Conservation (phyloP, 371 early-diverging fungal genomes). For the Apophysomyces sp. region DNA sequence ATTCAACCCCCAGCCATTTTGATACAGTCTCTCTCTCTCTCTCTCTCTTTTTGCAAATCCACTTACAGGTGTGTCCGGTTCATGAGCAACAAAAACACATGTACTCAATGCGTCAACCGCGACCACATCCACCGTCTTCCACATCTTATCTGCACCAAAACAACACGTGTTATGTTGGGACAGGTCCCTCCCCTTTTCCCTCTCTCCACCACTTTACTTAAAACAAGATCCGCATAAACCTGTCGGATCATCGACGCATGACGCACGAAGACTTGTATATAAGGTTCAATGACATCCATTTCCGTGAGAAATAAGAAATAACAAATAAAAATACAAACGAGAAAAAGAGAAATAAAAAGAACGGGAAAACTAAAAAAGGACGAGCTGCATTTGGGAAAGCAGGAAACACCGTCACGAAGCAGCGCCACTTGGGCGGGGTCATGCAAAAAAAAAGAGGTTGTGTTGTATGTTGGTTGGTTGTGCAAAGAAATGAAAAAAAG, state of each 20-base stretch:
- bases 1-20: no score
- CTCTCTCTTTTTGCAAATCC: no score
- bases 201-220: constrained; percentile 4
- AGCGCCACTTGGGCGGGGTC: no score
- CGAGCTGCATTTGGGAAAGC: neutral
- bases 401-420: neutral
- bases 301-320: no score
- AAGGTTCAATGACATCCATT: constrained; percentile 1
- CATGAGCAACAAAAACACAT: constrained; percentile 21
- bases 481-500: constrained; percentile 5
- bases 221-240: constrained; percentile 5
- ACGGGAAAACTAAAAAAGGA: neutral
- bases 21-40: no score
- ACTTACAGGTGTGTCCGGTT: constrained; percentile 15
- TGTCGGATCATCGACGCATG: neutral
- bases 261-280: neutral
- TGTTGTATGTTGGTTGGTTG: no score
- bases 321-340: no score
- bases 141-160: constrained; percentile 19
- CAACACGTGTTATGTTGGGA: no score
- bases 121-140: constrained; percentile 21
- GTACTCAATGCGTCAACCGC: constrained; percentile 8
- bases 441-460: no score
- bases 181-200: no score
- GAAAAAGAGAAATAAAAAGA: neutral